Percentiles rank a stretch among this genome's conserved stretches.
These are phyloP conservation scores for Telopea speciosissima DNA, from an alignment of 177 flowering plant species.

Conservation along the genomic window DNA sequence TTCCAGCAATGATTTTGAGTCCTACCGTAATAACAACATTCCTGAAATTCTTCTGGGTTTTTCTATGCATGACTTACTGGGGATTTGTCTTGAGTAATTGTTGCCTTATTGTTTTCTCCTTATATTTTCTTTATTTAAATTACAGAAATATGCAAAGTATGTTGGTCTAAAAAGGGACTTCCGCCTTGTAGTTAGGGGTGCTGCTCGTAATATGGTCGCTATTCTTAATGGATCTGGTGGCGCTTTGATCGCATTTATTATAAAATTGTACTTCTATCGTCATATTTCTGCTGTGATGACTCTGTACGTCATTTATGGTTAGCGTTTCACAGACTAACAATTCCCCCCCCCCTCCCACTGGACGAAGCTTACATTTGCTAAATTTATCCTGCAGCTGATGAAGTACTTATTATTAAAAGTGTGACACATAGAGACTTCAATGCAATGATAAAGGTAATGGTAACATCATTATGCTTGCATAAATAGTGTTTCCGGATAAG, in stretches of 20 bases:
- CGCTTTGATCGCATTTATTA: constrained; percentile 11
- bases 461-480: constrained; percentile 1
- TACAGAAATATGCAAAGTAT: constrained; percentile 89
- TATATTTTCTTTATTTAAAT: constrained; percentile 1
- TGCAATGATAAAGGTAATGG: constrained; percentile 81
- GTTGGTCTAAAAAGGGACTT: constrained; percentile 96
- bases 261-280: no score
- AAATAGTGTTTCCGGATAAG: neutral
- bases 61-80: neutral
- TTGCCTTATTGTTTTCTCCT: neutral
- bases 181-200: constrained; percentile 94
- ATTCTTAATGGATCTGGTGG: constrained; percentile 87
- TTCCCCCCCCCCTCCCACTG: neutral
- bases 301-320: constrained; percentile 1
- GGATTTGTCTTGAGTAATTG: neutral
- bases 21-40: neutral
- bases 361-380: neutral
- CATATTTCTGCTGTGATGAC: neutral
- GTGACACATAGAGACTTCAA: constrained; percentile 92
- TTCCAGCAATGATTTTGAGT: neutral
- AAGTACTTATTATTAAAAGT: constrained; percentile 94
- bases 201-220: constrained; percentile 88
- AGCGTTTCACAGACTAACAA: neutral
- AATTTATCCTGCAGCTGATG: constrained; percentile 61
- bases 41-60: neutral